Evolutionary conservation across 306 rosid species (phyloP).

Genomic region (Prunus mongolica): DNA sequence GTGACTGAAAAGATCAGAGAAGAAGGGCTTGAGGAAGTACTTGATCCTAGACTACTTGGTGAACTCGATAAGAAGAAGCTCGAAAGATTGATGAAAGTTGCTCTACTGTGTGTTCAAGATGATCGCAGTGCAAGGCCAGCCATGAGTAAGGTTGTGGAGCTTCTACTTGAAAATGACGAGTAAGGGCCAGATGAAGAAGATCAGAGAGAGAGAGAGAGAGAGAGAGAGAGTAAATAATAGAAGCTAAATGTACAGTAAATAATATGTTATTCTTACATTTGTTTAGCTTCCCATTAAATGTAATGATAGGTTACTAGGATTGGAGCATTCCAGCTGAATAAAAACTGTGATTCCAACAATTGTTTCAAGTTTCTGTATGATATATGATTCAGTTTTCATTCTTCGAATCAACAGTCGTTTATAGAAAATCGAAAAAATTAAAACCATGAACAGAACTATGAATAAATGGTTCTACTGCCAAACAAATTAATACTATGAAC

Average conservation of each 20-base stretch:
- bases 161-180: slow-evolving; percentile 11
- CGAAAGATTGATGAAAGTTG: slow-evolving; percentile 26
- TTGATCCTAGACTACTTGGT: slow-evolving; percentile 21
- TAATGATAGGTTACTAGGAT: not conserved
- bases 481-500: too few relatives aligned
- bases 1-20: slow-evolving; percentile 15
- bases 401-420: too few relatives aligned
- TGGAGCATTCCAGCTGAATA: not conserved
- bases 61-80: slow-evolving; percentile 16
- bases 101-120: slow-evolving; percentile 30
- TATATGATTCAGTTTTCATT: too few relatives aligned
- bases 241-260: not conserved
- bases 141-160: slow-evolving; percentile 43
- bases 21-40: slow-evolving; percentile 24
- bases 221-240: not conserved
- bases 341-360: not conserved
- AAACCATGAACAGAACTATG: too few relatives aligned
- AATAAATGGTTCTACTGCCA: too few relatives aligned
- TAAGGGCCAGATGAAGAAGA: not conserved
- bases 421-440: too few relatives aligned
- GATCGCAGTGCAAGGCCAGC: slow-evolving; percentile 35
- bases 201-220: not conserved
- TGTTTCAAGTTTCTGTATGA: not conserved
- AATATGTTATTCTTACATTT: not conserved
- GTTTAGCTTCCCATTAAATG: not conserved